Evolutionary conservation across 768 basidiomycete species (phyloP).

Genomic region (Hirschioporus abietinus): DNA sequence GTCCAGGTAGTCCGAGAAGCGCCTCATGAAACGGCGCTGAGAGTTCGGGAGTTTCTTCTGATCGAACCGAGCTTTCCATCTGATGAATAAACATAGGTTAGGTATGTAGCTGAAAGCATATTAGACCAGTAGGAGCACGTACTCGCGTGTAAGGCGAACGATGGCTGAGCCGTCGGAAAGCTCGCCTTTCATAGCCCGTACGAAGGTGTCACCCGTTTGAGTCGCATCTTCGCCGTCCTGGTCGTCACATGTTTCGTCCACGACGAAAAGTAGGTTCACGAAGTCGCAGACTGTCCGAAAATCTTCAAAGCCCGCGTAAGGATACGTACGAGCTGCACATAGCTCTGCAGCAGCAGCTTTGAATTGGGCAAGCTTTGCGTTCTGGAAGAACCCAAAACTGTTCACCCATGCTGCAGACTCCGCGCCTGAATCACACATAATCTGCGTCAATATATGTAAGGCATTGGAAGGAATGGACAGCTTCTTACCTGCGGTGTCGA

Average conservation of each 20-base stretch:
- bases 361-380: conserved; percentile 34
- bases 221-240: conserved; percentile 11
- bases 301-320: conserved; percentile 10
- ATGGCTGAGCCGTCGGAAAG: conserved; percentile 44
- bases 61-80: conserved; percentile 29
- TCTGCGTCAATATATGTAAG: not conserved
- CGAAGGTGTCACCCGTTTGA: not conserved
- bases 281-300: conserved; percentile 13
- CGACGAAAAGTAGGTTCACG: conserved; percentile 12
- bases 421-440: not conserved
- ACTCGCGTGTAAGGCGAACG: conserved; percentile 60
- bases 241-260: conserved; percentile 16
- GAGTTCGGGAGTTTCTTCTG: conserved; percentile 36
- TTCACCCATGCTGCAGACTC: conserved; percentile 11
- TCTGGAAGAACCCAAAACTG: conserved; percentile 10
- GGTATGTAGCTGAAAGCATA: conserved; percentile 1
- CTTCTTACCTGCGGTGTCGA: conserved; percentile 1
- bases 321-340: conserved; percentile 11
- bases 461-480: not conserved
- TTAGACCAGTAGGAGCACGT: conserved; percentile 19
- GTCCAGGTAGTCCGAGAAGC: conserved; percentile 9
- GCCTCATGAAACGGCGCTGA: conserved; percentile 10
- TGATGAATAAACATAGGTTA: conserved; percentile 4
- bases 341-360: conserved; percentile 5
- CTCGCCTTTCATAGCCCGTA: not conserved